Evolutionary conservation across 2,329 filamentous ascomycete genomes (phyloP).

Genomic region (Aspergillus transmontanensis): DNA sequence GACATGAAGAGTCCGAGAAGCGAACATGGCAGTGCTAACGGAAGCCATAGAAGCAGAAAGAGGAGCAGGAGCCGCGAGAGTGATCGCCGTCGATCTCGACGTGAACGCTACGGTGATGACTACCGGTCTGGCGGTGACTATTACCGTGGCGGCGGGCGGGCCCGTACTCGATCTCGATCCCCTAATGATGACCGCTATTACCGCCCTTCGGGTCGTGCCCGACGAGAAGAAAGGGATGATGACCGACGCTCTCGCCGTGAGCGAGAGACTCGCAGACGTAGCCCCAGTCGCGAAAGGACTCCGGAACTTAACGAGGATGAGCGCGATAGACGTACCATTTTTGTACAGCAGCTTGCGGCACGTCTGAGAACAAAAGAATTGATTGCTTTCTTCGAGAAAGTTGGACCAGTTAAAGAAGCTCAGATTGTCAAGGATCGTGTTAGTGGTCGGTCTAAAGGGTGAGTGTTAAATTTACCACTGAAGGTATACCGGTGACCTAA

Average conservation of each 20-base stretch:
- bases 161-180: slow-evolving; percentile 72
- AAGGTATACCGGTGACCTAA: slow-evolving; percentile 7
- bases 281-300: slow-evolving; percentile 49
- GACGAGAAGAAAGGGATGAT: slow-evolving; percentile 52
- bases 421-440: slow-evolving; percentile 99
- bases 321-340: slow-evolving; percentile 93
- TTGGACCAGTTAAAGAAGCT: slow-evolving; percentile 91
- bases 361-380: slow-evolving; percentile 90
- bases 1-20: slow-evolving; percentile 68
- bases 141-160: slow-evolving; percentile 66
- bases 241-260: slow-evolving; percentile 56
- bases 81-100: slow-evolving; percentile 72
- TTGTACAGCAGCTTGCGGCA: slow-evolving; percentile 96
- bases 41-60: slow-evolving; percentile 76
- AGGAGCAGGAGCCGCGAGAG: slow-evolving; percentile 78
- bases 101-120: slow-evolving; percentile 63
- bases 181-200: slow-evolving; percentile 64
- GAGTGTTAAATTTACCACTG: slow-evolving; percentile 40
- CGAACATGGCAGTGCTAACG: slow-evolving; percentile 70
- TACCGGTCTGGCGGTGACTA: slow-evolving; percentile 66
- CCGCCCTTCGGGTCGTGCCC: slow-evolving; percentile 52
- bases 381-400: slow-evolving; percentile 92
- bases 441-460: slow-evolving; percentile 97
- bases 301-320: slow-evolving; percentile 88
- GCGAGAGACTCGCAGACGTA: slow-evolving; percentile 48